A percentile compares a stretch with the other conserved stretches of the same genome.
These are phyloP conservation scores for Zalaria obscura DNA, from an alignment of 2,329 filamentous ascomycete species.

Conservation along the genomic window DNA sequence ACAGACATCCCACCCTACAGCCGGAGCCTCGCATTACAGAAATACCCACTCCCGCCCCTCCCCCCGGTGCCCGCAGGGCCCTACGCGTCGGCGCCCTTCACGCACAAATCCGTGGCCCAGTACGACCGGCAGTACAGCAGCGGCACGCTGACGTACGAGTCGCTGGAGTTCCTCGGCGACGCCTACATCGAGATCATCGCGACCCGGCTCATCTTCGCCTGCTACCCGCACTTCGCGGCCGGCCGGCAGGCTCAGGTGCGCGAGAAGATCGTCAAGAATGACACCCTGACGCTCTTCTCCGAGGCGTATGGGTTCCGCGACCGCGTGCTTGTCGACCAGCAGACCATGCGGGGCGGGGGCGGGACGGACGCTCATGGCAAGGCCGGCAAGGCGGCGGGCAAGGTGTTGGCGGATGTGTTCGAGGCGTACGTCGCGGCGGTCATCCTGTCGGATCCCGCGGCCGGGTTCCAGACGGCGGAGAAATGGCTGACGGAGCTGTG, in stretches of 20 bases:
- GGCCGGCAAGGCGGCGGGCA: constrained; percentile 30
- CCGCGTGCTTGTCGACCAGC: constrained; percentile 30
- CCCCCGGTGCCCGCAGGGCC: constrained; percentile 12
- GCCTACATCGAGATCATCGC: constrained; percentile 70
- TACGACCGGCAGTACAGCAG: constrained; percentile 11
- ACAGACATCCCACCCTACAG: constrained; percentile 8
- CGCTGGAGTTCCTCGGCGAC: constrained; percentile 80
- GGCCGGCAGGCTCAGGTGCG: constrained; percentile 64
- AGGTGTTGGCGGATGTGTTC: constrained; percentile 75
- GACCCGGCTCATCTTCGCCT: constrained; percentile 59
- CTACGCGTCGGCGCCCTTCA: constrained; percentile 15
- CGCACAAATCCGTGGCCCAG: constrained; percentile 15
- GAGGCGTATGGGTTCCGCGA: constrained; percentile 56
- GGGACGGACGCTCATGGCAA: constrained; percentile 5
- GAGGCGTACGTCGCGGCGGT: constrained; percentile 80
- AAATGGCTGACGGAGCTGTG: constrained; percentile 66
- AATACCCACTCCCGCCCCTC: constrained; percentile 13
- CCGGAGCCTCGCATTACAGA: constrained; percentile 5
- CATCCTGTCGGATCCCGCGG: constrained; percentile 49
- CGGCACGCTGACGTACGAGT: constrained; percentile 48
- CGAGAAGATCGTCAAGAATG: constrained; percentile 68
- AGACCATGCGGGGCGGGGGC: constrained; percentile 8
- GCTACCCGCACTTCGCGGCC: constrained; percentile 49
- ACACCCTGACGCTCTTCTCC: constrained; percentile 58
- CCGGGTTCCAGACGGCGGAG: constrained; percentile 48